phyloP scores from a whole-genome alignment of 768 basidiomycete genomes.

The Paxillus rubicundulus region DNA sequence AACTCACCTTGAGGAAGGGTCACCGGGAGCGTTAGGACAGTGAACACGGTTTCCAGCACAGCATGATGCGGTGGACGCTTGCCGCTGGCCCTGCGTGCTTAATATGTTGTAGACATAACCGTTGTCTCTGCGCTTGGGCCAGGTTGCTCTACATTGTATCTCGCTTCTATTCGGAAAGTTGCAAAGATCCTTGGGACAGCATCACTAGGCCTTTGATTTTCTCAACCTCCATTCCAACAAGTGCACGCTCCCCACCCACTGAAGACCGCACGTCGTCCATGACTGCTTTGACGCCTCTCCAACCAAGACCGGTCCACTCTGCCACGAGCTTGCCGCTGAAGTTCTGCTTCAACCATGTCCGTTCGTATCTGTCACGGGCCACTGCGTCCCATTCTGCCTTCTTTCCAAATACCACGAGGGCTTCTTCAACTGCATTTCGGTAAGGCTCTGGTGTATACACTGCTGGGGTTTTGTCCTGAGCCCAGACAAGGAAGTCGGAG shows the following conservation, averaged over 20 bases:
- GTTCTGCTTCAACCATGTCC: conserved; percentile 37
- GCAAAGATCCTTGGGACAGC: conserved; percentile 28
- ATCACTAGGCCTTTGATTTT: conserved; percentile 42
- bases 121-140: too few relatives aligned
- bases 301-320: conserved; percentile 53
- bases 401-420: conserved; percentile 51
- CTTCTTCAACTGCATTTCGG: conserved; percentile 38
- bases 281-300: conserved; percentile 46
- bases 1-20: too few relatives aligned
- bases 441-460: conserved; percentile 12
- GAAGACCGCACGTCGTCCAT: conserved; percentile 49
- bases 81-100: too few relatives aligned
- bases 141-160: conserved; percentile 5
- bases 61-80: too few relatives aligned
- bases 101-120: too few relatives aligned
- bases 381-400: conserved; percentile 45
- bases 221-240: conserved; percentile 39
- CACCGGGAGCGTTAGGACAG: too few relatives aligned
- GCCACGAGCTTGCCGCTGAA: conserved; percentile 52
- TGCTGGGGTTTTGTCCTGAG: conserved; percentile 22
- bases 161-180: conserved; percentile 12
- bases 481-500: conserved; percentile 54
- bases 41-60: too few relatives aligned
- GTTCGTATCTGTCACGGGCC: conserved; percentile 24
- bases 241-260: conserved; percentile 46